These are phyloP conservation scores for Acanthamoeba castellanii DNA, from an alignment of 208 protist genomes.

Conservation along the genomic window DNA sequence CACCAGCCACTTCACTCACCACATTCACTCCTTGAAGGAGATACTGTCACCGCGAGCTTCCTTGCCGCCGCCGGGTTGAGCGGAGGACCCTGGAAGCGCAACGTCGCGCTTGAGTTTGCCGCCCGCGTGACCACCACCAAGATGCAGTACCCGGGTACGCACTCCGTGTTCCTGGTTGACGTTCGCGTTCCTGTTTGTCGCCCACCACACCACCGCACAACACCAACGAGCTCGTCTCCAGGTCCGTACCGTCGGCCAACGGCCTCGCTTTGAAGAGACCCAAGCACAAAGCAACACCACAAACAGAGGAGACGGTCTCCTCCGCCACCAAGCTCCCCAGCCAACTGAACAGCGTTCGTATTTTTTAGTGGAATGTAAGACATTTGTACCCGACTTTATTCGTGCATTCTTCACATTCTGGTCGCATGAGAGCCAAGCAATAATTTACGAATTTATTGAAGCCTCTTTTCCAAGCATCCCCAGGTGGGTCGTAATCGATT, in stretches of 20 bases:
- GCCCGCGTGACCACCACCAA: conserved; percentile 25
- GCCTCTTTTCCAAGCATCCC: neutral
- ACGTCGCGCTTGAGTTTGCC: conserved; percentile 35
- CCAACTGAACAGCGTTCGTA: no score
- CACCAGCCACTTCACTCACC: neutral
- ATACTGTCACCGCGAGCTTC: conserved; percentile 15
- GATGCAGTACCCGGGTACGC: conserved; percentile 33
- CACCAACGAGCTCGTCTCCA: neutral
- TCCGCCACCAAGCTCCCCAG: neutral
- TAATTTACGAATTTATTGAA: neutral
- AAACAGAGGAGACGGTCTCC: neutral
- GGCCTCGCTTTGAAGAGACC: neutral
- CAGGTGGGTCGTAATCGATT: neutral
- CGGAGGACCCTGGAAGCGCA: conserved; percentile 47
- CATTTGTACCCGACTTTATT: neutral
- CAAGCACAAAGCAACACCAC: neutral
- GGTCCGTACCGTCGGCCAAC: conserved; percentile 17
- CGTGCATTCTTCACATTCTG: neutral
- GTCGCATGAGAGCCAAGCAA: neutral
- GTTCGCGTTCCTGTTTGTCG: no score
- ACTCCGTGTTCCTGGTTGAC: no score
- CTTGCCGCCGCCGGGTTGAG: conserved; percentile 14
- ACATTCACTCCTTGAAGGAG: neutral
- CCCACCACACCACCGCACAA: no score
- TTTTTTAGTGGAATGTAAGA: neutral